Conservation (phyloP, 1,284 basidiomycete genomes). For the Peniophora sp. region DNA sequence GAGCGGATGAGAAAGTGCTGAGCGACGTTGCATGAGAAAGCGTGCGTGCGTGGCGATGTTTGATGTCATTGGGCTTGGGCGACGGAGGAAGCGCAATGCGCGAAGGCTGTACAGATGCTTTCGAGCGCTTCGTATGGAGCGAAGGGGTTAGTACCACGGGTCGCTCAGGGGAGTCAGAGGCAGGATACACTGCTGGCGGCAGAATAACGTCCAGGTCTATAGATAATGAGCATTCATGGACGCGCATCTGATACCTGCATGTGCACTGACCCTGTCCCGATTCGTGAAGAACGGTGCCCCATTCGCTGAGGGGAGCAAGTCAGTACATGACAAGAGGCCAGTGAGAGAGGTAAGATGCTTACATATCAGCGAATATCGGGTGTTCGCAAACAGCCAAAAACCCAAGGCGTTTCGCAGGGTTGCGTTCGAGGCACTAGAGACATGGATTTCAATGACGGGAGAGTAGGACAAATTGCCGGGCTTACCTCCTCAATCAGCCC, state of each 20-base stretch:
- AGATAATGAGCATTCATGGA: background rate
- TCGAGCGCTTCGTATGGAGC: background rate
- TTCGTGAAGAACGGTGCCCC: background rate
- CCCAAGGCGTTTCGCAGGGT: conserved; percentile 9
- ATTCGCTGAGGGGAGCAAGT: background rate
- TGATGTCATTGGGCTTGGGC: background rate
- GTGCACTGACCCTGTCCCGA: background rate
- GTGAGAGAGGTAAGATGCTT: background rate
- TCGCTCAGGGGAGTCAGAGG: background rate
- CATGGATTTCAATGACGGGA: background rate
- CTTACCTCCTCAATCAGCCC: conserved; percentile 9
- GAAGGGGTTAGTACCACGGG: background rate
- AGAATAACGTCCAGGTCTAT: background rate
- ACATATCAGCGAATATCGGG: conserved; percentile 11
- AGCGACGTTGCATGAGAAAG: background rate
- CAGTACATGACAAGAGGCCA: too few species aligned
- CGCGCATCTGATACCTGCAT: background rate
- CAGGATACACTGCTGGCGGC: background rate
- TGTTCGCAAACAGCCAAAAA: conserved; percentile 4
- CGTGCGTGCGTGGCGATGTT: background rate
- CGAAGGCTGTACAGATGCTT: background rate
- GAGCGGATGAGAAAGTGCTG: background rate
- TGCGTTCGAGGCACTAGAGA: conserved; percentile 12
- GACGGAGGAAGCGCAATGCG: background rate
- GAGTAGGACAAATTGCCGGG: background rate